Base-by-base conservation (phyloP, 768 basidiomycete species). In the Boletus subparvulus region DNA sequence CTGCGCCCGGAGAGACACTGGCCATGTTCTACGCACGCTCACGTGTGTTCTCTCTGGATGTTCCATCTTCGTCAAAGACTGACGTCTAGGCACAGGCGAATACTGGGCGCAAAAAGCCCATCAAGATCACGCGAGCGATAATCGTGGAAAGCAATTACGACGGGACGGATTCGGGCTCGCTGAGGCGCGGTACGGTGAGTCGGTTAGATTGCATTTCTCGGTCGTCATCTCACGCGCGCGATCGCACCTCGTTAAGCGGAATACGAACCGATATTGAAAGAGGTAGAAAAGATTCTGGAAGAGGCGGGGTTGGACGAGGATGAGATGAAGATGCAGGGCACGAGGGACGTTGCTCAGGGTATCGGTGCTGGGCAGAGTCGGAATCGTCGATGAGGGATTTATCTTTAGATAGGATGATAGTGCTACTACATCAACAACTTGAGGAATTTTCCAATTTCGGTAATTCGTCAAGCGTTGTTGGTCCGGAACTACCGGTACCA, bases 271-370 rank as follows among this genome's bases (percentile, higher is more conserved):
- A 80, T 91, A 7, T 70, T 95, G 17, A 76, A 86, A 59, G 90
- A 94, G 67, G 87, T 94, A 3, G 91, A 92, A 67, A 87, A 81
- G 61, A 94, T 94, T 42, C 70, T 93, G 49, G 83, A 81, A 11
- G 91, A 92, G 62, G 92, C 94, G 0, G 93, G 92, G 0, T 70
- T 94, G 50, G 90, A 94, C 55, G 88, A 90, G 58, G 87, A 90
- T 21, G 90, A 92, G 63, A 89, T 92, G 81, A 78, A 78, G 62
- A 75, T 74, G 56, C 80, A 80, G 24, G 85, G 83, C 5, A 78
- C 75, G 17, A 79, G 78, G 73, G 52, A 68, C 55, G 65, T 52
- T 14, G 65, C 65, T 30, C 32, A 19, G n/a, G 73, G 73, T 30
- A 71, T 70, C 5, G 73, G 74, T 14, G 63, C 64, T 30, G 80